Evolutionary conservation across 371 early-diverging fungal species (phyloP).

Genomic region (Syncephalastrum sp.): DNA sequence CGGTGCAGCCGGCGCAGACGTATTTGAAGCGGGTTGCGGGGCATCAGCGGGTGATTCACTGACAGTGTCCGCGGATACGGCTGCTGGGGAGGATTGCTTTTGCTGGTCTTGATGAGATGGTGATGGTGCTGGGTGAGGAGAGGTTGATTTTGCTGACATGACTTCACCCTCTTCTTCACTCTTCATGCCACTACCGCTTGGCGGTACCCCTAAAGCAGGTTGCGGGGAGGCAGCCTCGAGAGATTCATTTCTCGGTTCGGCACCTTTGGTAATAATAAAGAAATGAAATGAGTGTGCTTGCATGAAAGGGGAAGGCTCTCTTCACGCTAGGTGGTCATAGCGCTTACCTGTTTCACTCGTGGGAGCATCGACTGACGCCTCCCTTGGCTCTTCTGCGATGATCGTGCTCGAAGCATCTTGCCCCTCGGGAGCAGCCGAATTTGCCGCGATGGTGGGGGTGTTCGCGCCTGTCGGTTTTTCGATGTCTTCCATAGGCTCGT

Average conservation of each 20-base stretch:
- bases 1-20: not conserved
- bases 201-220: too few relatives aligned
- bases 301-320: not conserved
- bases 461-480: not conserved
- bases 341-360: slow-evolving; percentile 1
- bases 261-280: not conserved
- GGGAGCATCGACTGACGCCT: not conserved
- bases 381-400: slow-evolving; percentile 3
- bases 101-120: not conserved
- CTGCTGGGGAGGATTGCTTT: not conserved
- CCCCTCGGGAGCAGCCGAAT: not conserved
- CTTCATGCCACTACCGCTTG: slow-evolving; percentile 14
- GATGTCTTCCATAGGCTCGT: slow-evolving; percentile 16
- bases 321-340: too few relatives aligned
- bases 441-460: too few relatives aligned
- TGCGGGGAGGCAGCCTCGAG: slow-evolving; percentile 1
- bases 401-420: not conserved
- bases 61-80: not conserved
- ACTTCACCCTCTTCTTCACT: slow-evolving; percentile 50
- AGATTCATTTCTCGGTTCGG: slow-evolving; percentile 10
- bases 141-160: slow-evolving; percentile 27
- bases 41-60: slow-evolving; percentile 8
- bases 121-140: slow-evolving; percentile 17
- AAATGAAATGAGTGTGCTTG: not conserved
- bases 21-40: not conserved